A percentile compares a stretch with the other conserved stretches of the same genome.
Evolutionary conservation across 2,329 filamentous ascomycete species (phyloP).

Genomic region (Botrytis galanthina): DNA sequence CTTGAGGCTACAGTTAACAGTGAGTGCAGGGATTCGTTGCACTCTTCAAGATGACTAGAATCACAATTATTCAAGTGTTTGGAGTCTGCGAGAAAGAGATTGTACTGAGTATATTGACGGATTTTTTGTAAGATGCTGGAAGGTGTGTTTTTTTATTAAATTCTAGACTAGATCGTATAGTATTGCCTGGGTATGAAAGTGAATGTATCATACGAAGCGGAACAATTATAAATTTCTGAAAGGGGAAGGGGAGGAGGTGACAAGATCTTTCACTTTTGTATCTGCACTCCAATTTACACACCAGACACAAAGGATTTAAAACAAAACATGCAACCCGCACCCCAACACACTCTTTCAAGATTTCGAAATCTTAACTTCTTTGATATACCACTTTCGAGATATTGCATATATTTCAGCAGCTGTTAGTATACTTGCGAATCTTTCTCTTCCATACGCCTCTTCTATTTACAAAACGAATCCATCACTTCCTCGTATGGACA

Average conservation of each 20-base stretch:
- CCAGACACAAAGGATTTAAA: fast-evolving
- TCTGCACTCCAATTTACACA: background rate
- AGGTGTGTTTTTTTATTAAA: too few species aligned
- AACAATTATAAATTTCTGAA: fast-evolving
- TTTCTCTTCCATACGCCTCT: too few species aligned
- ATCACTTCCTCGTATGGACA: background rate
- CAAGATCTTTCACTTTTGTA: background rate
- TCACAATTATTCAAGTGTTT: background rate
- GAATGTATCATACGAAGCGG: background rate
- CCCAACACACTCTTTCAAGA: fast-evolving
- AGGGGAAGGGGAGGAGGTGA: background rate
- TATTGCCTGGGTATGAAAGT: too few species aligned
- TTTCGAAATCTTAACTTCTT: background rate
- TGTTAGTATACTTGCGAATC: background rate
- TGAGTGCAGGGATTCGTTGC: background rate
- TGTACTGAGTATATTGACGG: background rate
- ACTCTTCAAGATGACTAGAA: background rate
- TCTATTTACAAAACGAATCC: too few species aligned
- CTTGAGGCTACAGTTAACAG: background rate
- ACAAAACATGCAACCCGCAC: fast-evolving
- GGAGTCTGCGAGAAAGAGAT: background rate
- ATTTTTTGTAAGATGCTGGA: background rate
- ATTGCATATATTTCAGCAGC: background rate
- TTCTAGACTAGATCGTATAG: too few species aligned
- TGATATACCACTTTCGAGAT: background rate